Percentiles rank a stretch among this genome's conserved stretches.
Evolutionary conservation across 352 stramenopile genomes (phyloP).

Genomic region (Aphanomyces invadans): DNA sequence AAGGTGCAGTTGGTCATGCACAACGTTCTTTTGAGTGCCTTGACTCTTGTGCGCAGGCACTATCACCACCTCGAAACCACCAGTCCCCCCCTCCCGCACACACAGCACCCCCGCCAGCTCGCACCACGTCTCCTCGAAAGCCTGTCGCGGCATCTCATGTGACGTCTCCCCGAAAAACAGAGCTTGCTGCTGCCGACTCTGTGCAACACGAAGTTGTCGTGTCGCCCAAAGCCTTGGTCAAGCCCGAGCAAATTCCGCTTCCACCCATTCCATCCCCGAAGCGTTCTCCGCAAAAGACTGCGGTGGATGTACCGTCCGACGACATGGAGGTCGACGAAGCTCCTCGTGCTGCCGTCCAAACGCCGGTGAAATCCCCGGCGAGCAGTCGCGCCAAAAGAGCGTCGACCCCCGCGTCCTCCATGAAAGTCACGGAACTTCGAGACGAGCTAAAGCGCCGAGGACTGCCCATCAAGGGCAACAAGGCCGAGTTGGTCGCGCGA

Average conservation of each 20-base stretch:
- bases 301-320: conserved; percentile 1
- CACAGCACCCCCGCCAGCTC: neutral
- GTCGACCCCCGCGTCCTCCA: neutral
- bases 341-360: neutral
- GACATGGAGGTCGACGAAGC: conserved; percentile 18
- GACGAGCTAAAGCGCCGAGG: conserved; percentile 17
- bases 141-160: neutral
- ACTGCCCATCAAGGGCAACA: conserved; percentile 14
- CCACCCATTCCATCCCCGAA: neutral
- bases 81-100: neutral
- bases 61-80: conserved; percentile 6
- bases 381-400: neutral
- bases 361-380: neutral
- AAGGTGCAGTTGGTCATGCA: conserved; percentile 1
- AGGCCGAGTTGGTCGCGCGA: conserved; percentile 18
- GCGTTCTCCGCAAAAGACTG: neutral
- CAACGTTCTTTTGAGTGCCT: neutral
- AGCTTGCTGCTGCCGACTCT: neutral
- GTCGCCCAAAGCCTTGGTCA: neutral
- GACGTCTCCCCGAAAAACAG: neutral
- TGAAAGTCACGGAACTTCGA: conserved; percentile 22
- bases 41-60: neutral
- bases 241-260: neutral
- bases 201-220: neutral
- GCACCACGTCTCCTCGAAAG: neutral